Percentiles rank a stretch among this genome's conserved stretches.
phyloP scores from a whole-genome alignment of 176 grass and related monocot genomes.

The Pharus latifolius region DNA sequence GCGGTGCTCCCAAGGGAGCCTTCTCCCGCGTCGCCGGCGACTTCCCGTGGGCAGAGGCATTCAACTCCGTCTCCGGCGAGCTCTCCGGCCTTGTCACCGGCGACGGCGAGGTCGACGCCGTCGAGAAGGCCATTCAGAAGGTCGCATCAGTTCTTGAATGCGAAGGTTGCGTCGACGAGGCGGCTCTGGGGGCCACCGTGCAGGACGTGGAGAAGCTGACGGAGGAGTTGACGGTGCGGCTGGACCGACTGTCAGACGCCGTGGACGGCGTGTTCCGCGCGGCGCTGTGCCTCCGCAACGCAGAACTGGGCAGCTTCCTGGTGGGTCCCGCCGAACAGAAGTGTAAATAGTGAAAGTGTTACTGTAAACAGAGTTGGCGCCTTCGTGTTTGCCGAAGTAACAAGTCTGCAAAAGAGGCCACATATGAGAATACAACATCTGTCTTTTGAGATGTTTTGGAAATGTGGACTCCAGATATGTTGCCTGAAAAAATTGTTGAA shows the following conservation, averaged over 20 bases:
- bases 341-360: slow-evolving; percentile 20
- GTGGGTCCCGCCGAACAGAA: slow-evolving; percentile 11
- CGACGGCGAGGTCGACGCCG: slow-evolving; percentile 21
- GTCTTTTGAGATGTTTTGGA: slow-evolving; percentile 13
- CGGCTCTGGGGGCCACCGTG: neutral
- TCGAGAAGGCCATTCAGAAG: slow-evolving; percentile 31
- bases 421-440: neutral
- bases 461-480: neutral
- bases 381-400: too few species aligned
- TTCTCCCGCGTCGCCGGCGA: slow-evolving; percentile 8
- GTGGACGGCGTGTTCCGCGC: slow-evolving; percentile 56
- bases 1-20: neutral
- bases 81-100: neutral
- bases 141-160: slow-evolving; percentile 13
- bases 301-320: slow-evolving; percentile 36
- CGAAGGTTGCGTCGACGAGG: neutral
- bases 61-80: slow-evolving; percentile 41
- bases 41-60: slow-evolving; percentile 48
- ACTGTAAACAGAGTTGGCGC: too few species aligned
- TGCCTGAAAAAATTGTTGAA: neutral
- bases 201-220: slow-evolving; percentile 39
- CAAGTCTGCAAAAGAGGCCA: neutral
- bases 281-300: slow-evolving; percentile 50
- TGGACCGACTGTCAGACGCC: slow-evolving; percentile 45
- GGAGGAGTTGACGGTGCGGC: slow-evolving; percentile 40